Base-by-base conservation (phyloP, 1,284 basidiomycete species). In the Puccinia novopanici region DNA sequence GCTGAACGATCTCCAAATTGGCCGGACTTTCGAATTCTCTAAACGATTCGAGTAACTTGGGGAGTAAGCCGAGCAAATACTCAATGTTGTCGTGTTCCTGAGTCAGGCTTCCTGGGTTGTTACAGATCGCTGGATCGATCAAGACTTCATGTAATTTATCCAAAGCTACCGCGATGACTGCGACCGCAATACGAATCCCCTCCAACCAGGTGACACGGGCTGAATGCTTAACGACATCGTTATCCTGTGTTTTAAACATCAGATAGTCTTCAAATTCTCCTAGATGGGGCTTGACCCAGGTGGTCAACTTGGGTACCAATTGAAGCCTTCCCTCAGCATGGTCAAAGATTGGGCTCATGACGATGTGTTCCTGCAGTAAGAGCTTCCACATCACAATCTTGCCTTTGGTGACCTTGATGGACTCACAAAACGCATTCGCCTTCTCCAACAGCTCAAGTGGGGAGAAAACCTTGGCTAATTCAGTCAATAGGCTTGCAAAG, bases 61-160 rank as follows among this genome's bases (percentile, higher is more conserved):
- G 95, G 52, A 98, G 86, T 74, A 97, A 87, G n/a, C 92, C 91
- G 34, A 98, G 86, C 70, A 97, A 87, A 84, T 91, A 92, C 84
- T 98, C 96, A 52, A 98, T 90, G 84, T 97, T 97, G 84, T 97
- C 94, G 85, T 96, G 92, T 85, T 98, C 96, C 84, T 93, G 91
- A 45, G 89, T 87, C 81, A 91, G 88, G 12, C 90, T 86, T 74
- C 87, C 87, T 24, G 89, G 89, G 84, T 94, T 91, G 30, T 88
- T 88, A 50, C 89, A 85, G 45, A 93, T 89, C 12, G 87, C 86
- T 0, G 92, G 91, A 67, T 91, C 89, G 45, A 92, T 91, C 71
- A 95, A 87, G 83, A 90, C 91, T 83, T 91, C 90, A 85, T 96
- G 93, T 17, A 98, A 87, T 85, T 92, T 93, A 86, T 98, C 94